Base-by-base conservation (phyloP, 1,284 basidiomycete species). In the Anthracocystis walkeri region DNA sequence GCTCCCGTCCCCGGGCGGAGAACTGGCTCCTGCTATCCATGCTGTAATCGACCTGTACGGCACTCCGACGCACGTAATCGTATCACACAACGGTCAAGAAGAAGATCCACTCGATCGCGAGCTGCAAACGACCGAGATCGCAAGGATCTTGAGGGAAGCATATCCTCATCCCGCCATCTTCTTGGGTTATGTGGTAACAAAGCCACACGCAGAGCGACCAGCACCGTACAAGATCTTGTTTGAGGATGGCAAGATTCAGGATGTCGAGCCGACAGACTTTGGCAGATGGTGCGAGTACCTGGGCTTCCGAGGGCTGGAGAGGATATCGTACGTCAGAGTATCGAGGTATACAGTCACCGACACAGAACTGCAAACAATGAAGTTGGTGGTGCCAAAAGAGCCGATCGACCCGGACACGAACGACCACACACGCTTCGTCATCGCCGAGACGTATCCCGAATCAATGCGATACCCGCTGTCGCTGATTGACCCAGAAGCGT, bases 71-170 rank as follows among this genome's bases (percentile, higher is more conserved):
- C 91, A 92, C 16, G 92, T 95, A 0, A 87, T 96, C 21, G 92
- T 96, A 1, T 90, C 92, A 0, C 95, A 97, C 82, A 97, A 97
- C 82, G 95, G 95, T 2, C 95, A 97, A 89, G 82, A 96, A 88
- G 92, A 96, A 84, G 93, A 94, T 56, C 89, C 92, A 0, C 85
- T 94, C 20, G 95, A 97, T 85, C 90, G 95, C 73, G 92, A 95
- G 84, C 86, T 97, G 45, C 95, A 97, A 83, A 93, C 92, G 49
- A 91, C 85, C 35, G 92, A 92, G 80, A 87, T 97, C 45, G 95
- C 92, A 1, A 87, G 91, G 29, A 91, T 97, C 56, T 92, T 96
- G 89, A 86, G 90, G 0, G 88, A 88, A 23, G 87, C 90, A 3
- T 91, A 91, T 75, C 92, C 92, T 31, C 87, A 89, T 21, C 95